These are phyloP conservation scores for Trapa incisa DNA, from an alignment of 345 rosid genomes.

Conservation along the genomic window DNA sequence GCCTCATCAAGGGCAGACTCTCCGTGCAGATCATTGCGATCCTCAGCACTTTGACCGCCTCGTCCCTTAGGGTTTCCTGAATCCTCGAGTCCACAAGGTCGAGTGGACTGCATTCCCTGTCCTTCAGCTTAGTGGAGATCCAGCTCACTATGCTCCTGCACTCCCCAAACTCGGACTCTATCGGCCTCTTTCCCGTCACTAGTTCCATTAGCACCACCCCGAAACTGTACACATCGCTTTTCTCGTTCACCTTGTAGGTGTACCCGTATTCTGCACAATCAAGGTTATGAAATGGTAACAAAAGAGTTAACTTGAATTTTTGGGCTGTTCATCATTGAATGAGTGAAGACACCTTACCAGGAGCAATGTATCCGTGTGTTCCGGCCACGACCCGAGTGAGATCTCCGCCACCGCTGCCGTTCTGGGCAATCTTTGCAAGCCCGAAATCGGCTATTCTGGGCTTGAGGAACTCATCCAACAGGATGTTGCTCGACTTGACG, in stretches of 20 bases:
- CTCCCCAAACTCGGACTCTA: constrained; percentile 70
- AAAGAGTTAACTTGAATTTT: too few species aligned
- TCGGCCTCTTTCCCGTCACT: constrained; percentile 69
- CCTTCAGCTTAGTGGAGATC: constrained; percentile 50
- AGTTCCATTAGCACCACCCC: constrained; percentile 93
- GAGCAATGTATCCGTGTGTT: constrained; percentile 92
- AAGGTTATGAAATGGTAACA: not conserved
- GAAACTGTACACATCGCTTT: constrained; percentile 86
- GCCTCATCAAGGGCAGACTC: constrained; percentile 42
- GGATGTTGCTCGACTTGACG: constrained; percentile 78
- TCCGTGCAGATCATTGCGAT: constrained; percentile 65
- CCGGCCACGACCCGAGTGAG: constrained; percentile 74
- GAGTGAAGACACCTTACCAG: constrained; percentile 34
- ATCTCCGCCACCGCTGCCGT: constrained; percentile 32
- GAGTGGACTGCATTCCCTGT: constrained; percentile 29
- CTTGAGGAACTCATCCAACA: constrained; percentile 68
- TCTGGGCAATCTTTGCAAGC: constrained; percentile 75
- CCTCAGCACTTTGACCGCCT: constrained; percentile 50
- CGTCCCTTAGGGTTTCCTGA: constrained; percentile 39
- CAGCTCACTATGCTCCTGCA: constrained; percentile 69
- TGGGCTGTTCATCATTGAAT: too few species aligned
- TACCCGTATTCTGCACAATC: constrained; percentile 67
- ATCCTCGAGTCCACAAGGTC: constrained; percentile 59
- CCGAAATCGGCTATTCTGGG: constrained; percentile 96
- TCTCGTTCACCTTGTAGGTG: constrained; percentile 67